These are phyloP conservation scores for Ascomycota sp. DNA, from an alignment of 2,329 filamentous ascomycete genomes.

Conservation along the genomic window DNA sequence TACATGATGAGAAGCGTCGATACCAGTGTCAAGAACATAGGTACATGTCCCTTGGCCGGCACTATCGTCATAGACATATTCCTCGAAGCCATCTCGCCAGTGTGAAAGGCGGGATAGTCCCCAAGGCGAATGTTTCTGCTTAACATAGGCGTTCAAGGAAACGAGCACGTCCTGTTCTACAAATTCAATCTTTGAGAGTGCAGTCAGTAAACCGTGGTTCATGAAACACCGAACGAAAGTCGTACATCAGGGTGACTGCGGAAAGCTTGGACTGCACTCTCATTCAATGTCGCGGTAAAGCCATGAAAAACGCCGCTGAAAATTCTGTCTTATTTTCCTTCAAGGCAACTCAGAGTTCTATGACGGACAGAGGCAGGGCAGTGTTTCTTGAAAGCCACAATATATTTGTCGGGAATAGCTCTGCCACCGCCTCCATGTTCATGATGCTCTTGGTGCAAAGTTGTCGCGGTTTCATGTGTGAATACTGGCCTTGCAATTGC, in stretches of 20 bases:
- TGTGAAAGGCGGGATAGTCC: conserved; percentile 5
- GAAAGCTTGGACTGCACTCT: not conserved
- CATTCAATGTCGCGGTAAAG: not conserved
- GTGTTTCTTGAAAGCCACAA: no score
- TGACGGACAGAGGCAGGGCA: no score
- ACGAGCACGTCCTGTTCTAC: conserved; percentile 12
- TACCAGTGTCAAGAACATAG: conserved; percentile 1
- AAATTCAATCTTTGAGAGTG: conserved; percentile 7
- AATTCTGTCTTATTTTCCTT: not conserved
- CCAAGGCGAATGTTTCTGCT: conserved; percentile 10
- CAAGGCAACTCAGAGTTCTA: no score
- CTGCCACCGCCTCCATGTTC: no score
- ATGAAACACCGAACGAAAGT: not conserved
- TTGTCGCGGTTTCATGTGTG: no score
- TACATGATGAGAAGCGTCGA: conserved; percentile 9
- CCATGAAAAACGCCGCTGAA: not conserved
- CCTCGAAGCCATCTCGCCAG: conserved; percentile 3
- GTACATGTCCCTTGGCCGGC: conserved; percentile 4
- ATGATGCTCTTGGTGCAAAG: no score
- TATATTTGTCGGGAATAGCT: no score
- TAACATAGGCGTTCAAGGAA: conserved; percentile 1
- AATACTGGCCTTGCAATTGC: no score
- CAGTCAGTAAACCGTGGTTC: not conserved
- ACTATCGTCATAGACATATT: conserved; percentile 12
- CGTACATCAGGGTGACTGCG: conserved; percentile 1